Evolutionary conservation across 805 yeast genomes (phyloP), one percentile per base, ranked within the genome.

Genomic region (Priceomyces castillae): DNA sequence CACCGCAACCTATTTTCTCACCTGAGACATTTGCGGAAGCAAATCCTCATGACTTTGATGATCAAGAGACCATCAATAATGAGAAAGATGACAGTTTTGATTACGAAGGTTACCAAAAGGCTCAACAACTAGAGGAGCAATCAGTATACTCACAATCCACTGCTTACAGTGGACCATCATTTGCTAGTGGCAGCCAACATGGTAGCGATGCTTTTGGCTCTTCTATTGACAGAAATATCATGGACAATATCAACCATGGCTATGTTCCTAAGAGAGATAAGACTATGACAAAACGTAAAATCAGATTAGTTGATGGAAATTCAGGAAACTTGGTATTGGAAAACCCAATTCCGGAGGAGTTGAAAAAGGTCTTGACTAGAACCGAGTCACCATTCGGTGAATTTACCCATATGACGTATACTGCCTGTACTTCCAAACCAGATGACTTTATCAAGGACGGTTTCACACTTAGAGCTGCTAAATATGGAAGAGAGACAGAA

Each of bases 351-450:
- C 98, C 99, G 11, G 82, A 90, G 18, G 94, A 90, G 48, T 73
- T 94, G 46, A 80, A 83, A 52, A 82, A 86, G 48, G 90, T 90
- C 51, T 68, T 95, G 43, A 95, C 97, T 3, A 75, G 89, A 54
- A 80, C 94, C 38, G 95, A 88, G 50, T 67, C 74, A 1, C 74
- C 74, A 1, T 83, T 84, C 50, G 96, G 94, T 43, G 99, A 94
- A 64, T 94, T 89, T 61, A 83, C 94, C 12, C 88, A 88, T 65
- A 90, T 94, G 97, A 82, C 97, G 52, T 94, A 94, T 64, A 88
- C 98, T 0, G 99, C 99, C 0, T 90, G 96, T 58, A 94, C 99
- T 1, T 76, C 95, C 1, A 90, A 86, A 44, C 96, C 99, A 1
- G 94, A 90, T 64, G 84, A 86, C 28, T 94, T 87, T 59, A 78